A percentile compares a stretch with the other conserved stretches of the same genome.
Evolutionary conservation across 169 alveolate genomes (phyloP).

Genomic region (Toxoplasma gondii): DNA sequence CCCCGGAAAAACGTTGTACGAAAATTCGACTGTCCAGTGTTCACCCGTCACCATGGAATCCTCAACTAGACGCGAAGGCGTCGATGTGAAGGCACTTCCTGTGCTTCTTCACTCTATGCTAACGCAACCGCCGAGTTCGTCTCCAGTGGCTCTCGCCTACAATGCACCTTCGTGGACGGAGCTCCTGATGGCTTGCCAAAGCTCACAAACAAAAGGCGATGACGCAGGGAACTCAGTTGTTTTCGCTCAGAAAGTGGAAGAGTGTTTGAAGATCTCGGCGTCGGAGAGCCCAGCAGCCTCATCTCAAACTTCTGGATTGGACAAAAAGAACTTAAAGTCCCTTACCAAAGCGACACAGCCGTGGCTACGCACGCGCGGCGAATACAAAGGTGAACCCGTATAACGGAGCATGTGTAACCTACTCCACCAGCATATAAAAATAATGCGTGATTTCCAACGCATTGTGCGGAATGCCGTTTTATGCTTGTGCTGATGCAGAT

Average conservation of each 20-base stretch:
- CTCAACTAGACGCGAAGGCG: neutral
- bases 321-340: neutral
- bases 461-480: neutral
- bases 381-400: neutral
- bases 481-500: too few relatives aligned
- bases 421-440: neutral
- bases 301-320: neutral
- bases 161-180: constrained; percentile 15
- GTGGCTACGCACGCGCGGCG: constrained; percentile 23
- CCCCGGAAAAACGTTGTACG: too few relatives aligned
- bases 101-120: neutral
- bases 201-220: neutral
- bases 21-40: too few relatives aligned
- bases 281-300: neutral
- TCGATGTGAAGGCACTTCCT: neutral
- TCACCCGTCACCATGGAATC: neutral
- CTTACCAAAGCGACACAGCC: neutral
- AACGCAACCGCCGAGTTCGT: neutral
- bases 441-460: neutral
- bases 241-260: constrained; percentile 26
- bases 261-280: neutral
- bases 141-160: neutral
- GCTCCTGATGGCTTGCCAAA: neutral
- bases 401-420: neutral
- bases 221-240: neutral